Evolutionary conservation across 345 rosid genomes (phyloP).

Genomic region (Limnanthes douglasii): DNA sequence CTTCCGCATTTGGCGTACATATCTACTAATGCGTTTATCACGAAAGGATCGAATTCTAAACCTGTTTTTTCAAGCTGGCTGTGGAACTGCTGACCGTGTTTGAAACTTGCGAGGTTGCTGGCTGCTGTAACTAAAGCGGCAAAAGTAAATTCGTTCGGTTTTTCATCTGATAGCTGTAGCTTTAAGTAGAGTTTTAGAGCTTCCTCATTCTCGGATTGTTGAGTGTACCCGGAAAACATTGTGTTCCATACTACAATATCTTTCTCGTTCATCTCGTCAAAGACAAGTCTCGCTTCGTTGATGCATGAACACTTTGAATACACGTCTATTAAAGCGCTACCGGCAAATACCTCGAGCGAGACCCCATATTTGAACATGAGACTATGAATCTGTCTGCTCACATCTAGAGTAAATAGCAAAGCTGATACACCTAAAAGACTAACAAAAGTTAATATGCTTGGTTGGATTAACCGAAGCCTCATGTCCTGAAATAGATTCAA

Average conservation of each 20-base stretch:
- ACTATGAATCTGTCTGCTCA: constrained; percentile 57
- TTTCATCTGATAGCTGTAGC: constrained; percentile 29
- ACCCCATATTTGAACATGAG: constrained; percentile 42
- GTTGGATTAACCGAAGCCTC: constrained; percentile 31
- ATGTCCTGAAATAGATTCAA: constrained; percentile 37
- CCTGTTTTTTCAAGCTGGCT: constrained; percentile 30
- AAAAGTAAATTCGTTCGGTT: constrained; percentile 45
- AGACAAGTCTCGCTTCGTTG: constrained; percentile 40
- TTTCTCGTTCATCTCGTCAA: constrained; percentile 45
- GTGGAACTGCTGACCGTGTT: constrained; percentile 51
- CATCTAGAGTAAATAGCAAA: constrained; percentile 25
- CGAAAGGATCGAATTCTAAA: constrained; percentile 30
- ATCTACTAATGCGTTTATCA: constrained; percentile 44
- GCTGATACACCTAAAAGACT: constrained; percentile 59
- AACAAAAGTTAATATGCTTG: constrained; percentile 56
- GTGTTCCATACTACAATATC: constrained; percentile 80
- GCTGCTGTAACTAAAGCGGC: constrained; percentile 47
- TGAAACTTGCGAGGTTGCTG: constrained; percentile 53
- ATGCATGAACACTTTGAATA: constrained; percentile 46
- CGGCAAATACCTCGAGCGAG: constrained; percentile 26
- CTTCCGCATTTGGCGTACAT: constrained; percentile 82
- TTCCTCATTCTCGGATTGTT: constrained; percentile 46
- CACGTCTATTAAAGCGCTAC: constrained; percentile 52
- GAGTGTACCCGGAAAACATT: constrained; percentile 50
- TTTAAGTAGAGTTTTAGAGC: constrained; percentile 37